Conservation (phyloP, 768 basidiomycete species). For the Suillus hirtellus region DNA sequence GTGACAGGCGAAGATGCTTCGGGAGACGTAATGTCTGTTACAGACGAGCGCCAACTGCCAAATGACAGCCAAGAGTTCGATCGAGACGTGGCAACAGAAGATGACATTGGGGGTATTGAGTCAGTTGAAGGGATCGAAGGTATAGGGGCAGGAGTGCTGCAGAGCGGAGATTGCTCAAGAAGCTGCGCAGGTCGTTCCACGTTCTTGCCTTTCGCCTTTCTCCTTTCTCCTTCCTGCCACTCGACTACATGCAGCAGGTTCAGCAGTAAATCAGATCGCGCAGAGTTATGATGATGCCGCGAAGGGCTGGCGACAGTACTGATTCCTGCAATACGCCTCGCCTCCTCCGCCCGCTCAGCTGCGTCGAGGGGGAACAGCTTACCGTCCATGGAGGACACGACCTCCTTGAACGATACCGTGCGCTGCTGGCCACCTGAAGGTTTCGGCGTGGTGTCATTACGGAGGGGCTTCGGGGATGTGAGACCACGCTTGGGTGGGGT, state of each 20-base stretch:
- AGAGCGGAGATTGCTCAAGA: conserved; percentile 12
- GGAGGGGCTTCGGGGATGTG: conserved; percentile 5
- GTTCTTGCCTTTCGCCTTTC: conserved; percentile 41
- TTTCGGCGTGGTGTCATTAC: conserved; percentile 12
- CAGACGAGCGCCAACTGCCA: conserved; percentile 40
- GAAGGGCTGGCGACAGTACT: conserved; percentile 17
- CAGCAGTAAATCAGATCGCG: conserved; percentile 41
- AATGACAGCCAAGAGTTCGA: conserved; percentile 46
- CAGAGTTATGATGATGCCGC: conserved; percentile 22
- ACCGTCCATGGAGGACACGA: conserved; percentile 58
- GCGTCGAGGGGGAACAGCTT: conserved; percentile 50
- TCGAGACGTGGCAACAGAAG: conserved; percentile 33
- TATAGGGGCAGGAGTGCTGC: conserved; percentile 18
- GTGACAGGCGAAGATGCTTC: conserved; percentile 35
- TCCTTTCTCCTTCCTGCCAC: conserved; percentile 41
- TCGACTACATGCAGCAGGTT: conserved; percentile 45
- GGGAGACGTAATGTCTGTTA: conserved; percentile 35
- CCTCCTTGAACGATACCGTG: conserved; percentile 55
- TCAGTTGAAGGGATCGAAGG: conserved; percentile 24
- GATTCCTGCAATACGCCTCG: conserved; percentile 30
- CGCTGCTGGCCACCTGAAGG: conserved; percentile 27
- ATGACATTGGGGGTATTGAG: conserved; percentile 26
- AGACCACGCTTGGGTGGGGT: conserved; percentile 23
- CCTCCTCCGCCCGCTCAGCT: conserved; percentile 33
- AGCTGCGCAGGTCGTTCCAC: conserved; percentile 35